A percentile compares a stretch with the other conserved stretches of the same genome.
These are phyloP conservation scores for Scutellaria galericulata DNA, from an alignment of 257 asterid species.

Conservation along the genomic window DNA sequence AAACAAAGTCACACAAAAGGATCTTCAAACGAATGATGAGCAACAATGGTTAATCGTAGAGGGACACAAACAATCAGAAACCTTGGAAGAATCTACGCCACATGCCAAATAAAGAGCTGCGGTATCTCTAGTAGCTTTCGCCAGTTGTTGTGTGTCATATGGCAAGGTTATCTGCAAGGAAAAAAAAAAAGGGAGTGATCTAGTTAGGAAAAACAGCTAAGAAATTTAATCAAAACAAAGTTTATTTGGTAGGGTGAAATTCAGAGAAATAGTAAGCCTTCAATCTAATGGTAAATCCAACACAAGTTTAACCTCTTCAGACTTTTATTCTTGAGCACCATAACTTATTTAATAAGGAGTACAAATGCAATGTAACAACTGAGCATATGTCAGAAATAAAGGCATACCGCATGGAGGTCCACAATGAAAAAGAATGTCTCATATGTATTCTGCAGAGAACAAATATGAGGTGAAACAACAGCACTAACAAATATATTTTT, in stretches of 20 bases:
- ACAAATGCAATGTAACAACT: slow-evolving; percentile 20
- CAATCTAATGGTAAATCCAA: slow-evolving; percentile 26
- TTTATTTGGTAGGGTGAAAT: slow-evolving; percentile 20
- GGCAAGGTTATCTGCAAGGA: slow-evolving; percentile 81
- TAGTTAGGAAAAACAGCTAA: slow-evolving; percentile 6
- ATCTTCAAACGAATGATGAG: slow-evolving; percentile 17
- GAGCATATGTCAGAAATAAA: slow-evolving; percentile 24
- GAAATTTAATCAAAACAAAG: slow-evolving; percentile 11
- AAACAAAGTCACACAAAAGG: slow-evolving; percentile 27
- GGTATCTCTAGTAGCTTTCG: slow-evolving; percentile 87
- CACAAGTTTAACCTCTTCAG: slow-evolving; percentile 4
- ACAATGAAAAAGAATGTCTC: slow-evolving; percentile 95
- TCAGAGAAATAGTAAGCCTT: slow-evolving; percentile 23
- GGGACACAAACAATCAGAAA: slow-evolving; percentile 36
- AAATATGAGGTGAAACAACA: slow-evolving; percentile 38
- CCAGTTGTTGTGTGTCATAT: slow-evolving; percentile 72
- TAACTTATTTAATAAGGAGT: slow-evolving; percentile 1
- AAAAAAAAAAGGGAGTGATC: slow-evolving; percentile 8
- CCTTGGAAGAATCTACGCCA: slow-evolving; percentile 93
- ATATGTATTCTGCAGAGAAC: slow-evolving; percentile 72
- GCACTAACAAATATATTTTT: neutral
- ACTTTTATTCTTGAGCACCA: slow-evolving; percentile 1
- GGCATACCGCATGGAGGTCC: slow-evolving; percentile 99
- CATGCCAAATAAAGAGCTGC: slow-evolving; percentile 98
- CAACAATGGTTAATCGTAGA: slow-evolving; percentile 17